phyloP scores from a whole-genome alignment of 2,329 filamentous ascomycete species.

The Aschersonia sp. region DNA sequence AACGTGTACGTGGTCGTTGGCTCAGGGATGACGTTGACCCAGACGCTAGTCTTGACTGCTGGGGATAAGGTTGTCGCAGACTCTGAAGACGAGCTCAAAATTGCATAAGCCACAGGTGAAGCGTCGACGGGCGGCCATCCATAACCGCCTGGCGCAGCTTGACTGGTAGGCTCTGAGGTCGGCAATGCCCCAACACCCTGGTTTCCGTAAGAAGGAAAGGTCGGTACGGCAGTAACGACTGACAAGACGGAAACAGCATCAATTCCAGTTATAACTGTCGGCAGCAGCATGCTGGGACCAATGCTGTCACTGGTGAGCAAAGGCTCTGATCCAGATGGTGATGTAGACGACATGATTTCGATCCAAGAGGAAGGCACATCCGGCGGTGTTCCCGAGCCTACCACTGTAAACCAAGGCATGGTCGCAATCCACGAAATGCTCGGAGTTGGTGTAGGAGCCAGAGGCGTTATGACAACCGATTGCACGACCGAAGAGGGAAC shows the following conservation, averaged over 20 bases:
- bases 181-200: constrained; percentile 6
- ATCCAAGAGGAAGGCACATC: not conserved
- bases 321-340: constrained; percentile 7
- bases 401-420: constrained; percentile 13
- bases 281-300: constrained; percentile 6
- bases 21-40: constrained; percentile 23
- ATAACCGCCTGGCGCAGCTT: constrained; percentile 9
- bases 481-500: constrained; percentile 16
- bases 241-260: constrained; percentile 10
- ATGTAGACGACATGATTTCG: constrained; percentile 2
- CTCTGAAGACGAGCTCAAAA: constrained; percentile 9
- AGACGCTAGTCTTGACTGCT: constrained; percentile 20
- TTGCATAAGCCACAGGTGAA: constrained; percentile 10
- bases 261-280: constrained; percentile 11
- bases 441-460: constrained; percentile 4
- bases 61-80: constrained; percentile 4
- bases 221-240: constrained; percentile 6
- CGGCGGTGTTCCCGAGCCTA: constrained; percentile 6
- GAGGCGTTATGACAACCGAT: constrained; percentile 15
- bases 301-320: constrained; percentile 11
- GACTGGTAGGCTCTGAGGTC: constrained; percentile 3
- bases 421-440: constrained; percentile 3
- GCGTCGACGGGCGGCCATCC: constrained; percentile 9
- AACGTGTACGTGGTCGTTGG: constrained; percentile 25
- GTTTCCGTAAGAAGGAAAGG: constrained; percentile 6